A percentile compares a stretch with the other conserved stretches of the same genome.
Conservation (phyloP, 2,329 filamentous ascomycete species). For the Nemania diffusa region DNA sequence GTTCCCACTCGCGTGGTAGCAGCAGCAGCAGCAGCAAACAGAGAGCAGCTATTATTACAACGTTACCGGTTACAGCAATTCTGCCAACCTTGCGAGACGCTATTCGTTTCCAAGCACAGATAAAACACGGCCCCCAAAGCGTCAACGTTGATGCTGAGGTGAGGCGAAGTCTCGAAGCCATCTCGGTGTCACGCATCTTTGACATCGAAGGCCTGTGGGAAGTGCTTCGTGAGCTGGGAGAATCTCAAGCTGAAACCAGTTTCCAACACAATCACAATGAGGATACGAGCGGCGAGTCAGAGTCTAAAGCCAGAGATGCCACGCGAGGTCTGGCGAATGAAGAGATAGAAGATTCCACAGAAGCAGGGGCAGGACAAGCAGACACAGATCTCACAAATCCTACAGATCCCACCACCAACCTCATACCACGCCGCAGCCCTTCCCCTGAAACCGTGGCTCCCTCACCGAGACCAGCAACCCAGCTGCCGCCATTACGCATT, state of each 20-base stretch:
- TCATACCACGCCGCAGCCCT: neutral
- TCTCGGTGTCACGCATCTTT: slow-evolving; percentile 67
- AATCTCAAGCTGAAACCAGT: slow-evolving; percentile 34
- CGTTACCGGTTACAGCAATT: slow-evolving; percentile 55
- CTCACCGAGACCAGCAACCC: slow-evolving; percentile 17
- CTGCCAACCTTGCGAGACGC: slow-evolving; percentile 56
- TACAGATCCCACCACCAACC: too few relatives aligned
- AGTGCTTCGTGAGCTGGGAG: slow-evolving; percentile 62
- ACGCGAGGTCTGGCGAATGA: neutral
- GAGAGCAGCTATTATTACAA: slow-evolving; percentile 60
- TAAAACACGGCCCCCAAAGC: slow-evolving; percentile 34
- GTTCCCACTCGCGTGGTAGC: neutral
- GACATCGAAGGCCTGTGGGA: slow-evolving; percentile 68
- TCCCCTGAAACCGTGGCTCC: slow-evolving; percentile 31
- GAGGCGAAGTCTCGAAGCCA: slow-evolving; percentile 57
- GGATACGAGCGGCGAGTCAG: neutral
- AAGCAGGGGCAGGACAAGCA: neutral
- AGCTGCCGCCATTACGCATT: slow-evolving; percentile 34
- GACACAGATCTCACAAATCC: neutral
- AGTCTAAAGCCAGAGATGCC: neutral
- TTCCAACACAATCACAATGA: neutral
- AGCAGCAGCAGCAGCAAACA: too few relatives aligned
- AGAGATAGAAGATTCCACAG: neutral
- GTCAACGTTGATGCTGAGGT: slow-evolving; percentile 41
- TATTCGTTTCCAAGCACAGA: slow-evolving; percentile 51